phyloP scores from a whole-genome alignment of 2,329 filamentous ascomycete species.

The Geoglossum cookeanum region DNA sequence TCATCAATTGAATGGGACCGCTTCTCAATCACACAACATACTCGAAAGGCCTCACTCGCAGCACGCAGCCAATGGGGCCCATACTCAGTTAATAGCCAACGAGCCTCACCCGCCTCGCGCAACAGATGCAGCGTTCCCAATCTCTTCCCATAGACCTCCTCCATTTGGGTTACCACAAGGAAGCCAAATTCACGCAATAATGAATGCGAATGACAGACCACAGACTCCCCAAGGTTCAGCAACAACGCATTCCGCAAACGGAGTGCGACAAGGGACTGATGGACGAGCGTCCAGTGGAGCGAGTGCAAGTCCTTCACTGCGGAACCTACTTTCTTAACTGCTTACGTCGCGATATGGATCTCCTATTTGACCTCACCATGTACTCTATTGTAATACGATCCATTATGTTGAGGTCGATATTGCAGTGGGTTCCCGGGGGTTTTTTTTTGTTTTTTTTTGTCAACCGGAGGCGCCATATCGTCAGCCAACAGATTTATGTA shows the following conservation, averaged over 20 bases:
- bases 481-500: background rate
- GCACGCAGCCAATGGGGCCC: background rate
- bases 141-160: slow-evolving; percentile 17
- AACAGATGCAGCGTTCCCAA: slow-evolving; percentile 12
- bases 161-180: slow-evolving; percentile 9
- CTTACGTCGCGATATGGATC: background rate
- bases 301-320: slow-evolving; percentile 57
- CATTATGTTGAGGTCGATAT: background rate
- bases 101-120: slow-evolving; percentile 15
- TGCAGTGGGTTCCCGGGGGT: background rate
- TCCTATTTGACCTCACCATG: background rate
- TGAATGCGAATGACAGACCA: slow-evolving; percentile 6
- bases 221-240: slow-evolving; percentile 1
- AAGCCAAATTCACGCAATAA: slow-evolving; percentile 8
- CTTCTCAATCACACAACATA: background rate
- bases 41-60: background rate
- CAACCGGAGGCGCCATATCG: background rate
- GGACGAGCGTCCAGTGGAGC: slow-evolving; percentile 36
- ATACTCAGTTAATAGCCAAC: slow-evolving; percentile 11
- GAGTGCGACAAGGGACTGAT: background rate
- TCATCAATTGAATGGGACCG: background rate
- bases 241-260: background rate
- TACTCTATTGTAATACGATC: background rate
- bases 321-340: slow-evolving; percentile 46
- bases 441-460: background rate